Evolutionary conservation across 1,284 basidiomycete genomes (phyloP).

Genomic region (Cutaneotrichosporon dermatis): DNA sequence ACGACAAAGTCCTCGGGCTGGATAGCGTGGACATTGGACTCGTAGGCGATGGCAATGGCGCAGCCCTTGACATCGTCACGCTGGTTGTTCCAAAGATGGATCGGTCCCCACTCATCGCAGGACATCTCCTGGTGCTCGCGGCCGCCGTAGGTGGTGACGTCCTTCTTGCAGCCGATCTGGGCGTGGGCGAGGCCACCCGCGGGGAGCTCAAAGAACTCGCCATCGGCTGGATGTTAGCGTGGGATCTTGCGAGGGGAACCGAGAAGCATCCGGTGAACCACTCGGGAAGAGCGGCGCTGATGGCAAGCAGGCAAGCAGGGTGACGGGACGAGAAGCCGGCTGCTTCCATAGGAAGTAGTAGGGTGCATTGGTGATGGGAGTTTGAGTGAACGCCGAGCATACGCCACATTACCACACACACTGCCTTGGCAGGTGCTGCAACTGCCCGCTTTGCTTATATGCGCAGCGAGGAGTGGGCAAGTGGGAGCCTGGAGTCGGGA

Average conservation of each 20-base stretch:
- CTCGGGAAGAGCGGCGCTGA: no score
- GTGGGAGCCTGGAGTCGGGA: no score
- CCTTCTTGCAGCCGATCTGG: slow-evolving; percentile 7
- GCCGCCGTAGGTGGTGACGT: neutral
- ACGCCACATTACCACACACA: no score
- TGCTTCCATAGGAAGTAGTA: no score
- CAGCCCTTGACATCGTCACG: slow-evolving; percentile 8
- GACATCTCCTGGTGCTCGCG: neutral
- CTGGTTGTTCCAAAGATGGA: neutral
- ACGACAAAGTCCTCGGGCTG: slow-evolving; percentile 63
- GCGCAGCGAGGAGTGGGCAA: no score
- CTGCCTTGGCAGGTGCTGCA: no score
- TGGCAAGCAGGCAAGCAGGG: neutral
- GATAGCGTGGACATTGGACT: slow-evolving; percentile 55
- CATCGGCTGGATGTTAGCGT: slow-evolving; percentile 14
- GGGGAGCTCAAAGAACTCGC: slow-evolving; percentile 40
- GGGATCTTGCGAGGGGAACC: neutral
- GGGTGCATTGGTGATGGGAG: no score
- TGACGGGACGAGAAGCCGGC: neutral
- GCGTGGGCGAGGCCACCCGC: slow-evolving; percentile 28
- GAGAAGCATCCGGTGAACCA: no score
- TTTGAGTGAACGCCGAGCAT: neutral
- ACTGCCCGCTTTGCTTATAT: no score
- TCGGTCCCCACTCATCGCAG: neutral
- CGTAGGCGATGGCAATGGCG: slow-evolving; percentile 63